Percentiles rank a stretch among this genome's conserved stretches.
Conservation (phyloP, 2,329 filamentous ascomycete genomes). For the Cadophora sp. region DNA sequence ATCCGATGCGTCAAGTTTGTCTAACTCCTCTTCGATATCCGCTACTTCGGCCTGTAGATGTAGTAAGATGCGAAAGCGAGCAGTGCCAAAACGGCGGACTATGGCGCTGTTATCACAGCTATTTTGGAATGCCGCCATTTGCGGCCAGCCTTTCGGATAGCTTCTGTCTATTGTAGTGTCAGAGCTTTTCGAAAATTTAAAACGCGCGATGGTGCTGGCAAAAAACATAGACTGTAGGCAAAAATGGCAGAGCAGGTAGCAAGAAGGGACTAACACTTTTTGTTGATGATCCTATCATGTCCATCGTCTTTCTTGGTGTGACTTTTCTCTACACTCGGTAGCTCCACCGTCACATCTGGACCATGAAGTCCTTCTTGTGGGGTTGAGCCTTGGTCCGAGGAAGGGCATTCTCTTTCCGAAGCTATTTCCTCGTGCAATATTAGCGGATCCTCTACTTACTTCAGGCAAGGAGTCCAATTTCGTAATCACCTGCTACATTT, state of each 20-base stretch:
- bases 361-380: too few relatives aligned
- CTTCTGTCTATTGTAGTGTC: slow-evolving; percentile 10
- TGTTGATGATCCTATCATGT: slow-evolving; percentile 4
- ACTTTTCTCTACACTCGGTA: too few relatives aligned
- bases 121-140: slow-evolving; percentile 29
- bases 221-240: neutral
- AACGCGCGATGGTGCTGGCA: neutral
- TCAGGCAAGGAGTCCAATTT: too few relatives aligned
- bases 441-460: too few relatives aligned
- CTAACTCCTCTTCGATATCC: slow-evolving; percentile 19
- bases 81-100: slow-evolving; percentile 26
- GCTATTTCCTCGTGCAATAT: too few relatives aligned
- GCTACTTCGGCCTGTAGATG: slow-evolving; percentile 27
- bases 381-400: too few relatives aligned
- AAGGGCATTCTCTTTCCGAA: too few relatives aligned
- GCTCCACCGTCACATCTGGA: too few relatives aligned
- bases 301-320: neutral
- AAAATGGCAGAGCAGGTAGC: neutral
- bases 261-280: slow-evolving; percentile 4
- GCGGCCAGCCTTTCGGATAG: slow-evolving; percentile 25
- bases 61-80: slow-evolving; percentile 25
- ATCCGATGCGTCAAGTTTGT: slow-evolving; percentile 22
- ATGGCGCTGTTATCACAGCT: slow-evolving; percentile 19
- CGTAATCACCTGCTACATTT: too few relatives aligned
- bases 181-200: neutral